phyloP scores from a whole-genome alignment of 2,329 filamentous ascomycete species.

The Ophiostoma piceae region DNA sequence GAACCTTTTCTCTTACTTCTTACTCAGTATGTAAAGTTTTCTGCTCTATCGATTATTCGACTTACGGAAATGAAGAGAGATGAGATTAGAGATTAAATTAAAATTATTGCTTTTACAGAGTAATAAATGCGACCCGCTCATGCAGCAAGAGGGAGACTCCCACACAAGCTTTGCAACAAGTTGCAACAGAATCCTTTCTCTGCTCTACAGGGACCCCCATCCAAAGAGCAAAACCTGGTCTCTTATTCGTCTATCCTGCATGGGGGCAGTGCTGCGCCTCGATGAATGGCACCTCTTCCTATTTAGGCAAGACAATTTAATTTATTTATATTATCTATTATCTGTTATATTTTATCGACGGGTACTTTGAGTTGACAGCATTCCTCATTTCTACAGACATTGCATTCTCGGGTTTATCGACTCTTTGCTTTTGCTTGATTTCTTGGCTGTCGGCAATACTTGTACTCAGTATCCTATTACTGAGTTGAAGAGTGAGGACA shows the following conservation, averaged over 20 bases:
- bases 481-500: too few species aligned
- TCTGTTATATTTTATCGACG: neutral
- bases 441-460: too few species aligned
- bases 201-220: neutral
- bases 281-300: neutral
- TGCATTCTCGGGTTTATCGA: neutral
- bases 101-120: neutral
- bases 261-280: slow-evolving; percentile 12
- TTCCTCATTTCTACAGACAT: too few species aligned
- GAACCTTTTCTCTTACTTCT: too few species aligned
- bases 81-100: neutral
- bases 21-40: too few species aligned
- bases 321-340: neutral
- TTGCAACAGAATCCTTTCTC: neutral
- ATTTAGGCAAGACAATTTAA: neutral
- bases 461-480: too few species aligned
- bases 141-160: neutral
- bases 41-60: too few species aligned
- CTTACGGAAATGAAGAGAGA: neutral
- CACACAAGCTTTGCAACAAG: neutral
- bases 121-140: neutral
- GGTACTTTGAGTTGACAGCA: too few species aligned
- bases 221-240: neutral
- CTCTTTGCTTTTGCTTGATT: neutral
- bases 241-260: neutral